These are phyloP conservation scores for Scheffersomyces illinoinensis DNA, from an alignment of 1,139 yeast genomes.

Conservation along the genomic window DNA sequence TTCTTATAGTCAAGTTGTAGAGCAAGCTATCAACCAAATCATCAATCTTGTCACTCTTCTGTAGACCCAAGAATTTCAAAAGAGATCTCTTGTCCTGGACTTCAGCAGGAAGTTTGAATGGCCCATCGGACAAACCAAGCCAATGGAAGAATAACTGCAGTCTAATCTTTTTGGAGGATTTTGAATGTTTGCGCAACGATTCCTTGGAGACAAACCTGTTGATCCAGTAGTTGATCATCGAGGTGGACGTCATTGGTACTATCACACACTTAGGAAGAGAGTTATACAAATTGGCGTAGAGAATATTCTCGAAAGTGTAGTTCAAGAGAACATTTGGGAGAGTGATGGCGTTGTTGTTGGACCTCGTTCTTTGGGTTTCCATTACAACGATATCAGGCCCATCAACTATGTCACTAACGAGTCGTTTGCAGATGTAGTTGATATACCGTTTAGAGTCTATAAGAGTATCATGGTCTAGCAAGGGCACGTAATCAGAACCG, in stretches of 20 bases:
- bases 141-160: slow-evolving; percentile 16
- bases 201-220: slow-evolving; percentile 31
- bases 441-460: slow-evolving; percentile 28
- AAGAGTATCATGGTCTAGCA: slow-evolving; percentile 15
- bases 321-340: slow-evolving; percentile 41
- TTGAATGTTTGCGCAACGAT: slow-evolving; percentile 15
- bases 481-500: slow-evolving; percentile 14
- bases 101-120: slow-evolving; percentile 5
- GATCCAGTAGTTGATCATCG: slow-evolving; percentile 41
- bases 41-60: slow-evolving; percentile 29
- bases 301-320: slow-evolving; percentile 36
- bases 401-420: slow-evolving; percentile 19
- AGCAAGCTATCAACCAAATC: slow-evolving; percentile 42
- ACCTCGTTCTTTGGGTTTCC: slow-evolving; percentile 43
- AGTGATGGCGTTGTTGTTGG: slow-evolving; percentile 32
- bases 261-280: slow-evolving; percentile 13
- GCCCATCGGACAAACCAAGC: neutral
- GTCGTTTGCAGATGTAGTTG: slow-evolving; percentile 21
- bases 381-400: slow-evolving; percentile 27
- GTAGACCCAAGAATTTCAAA: slow-evolving; percentile 10
- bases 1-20: slow-evolving; percentile 32
- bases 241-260: slow-evolving; percentile 36
- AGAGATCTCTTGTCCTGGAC: slow-evolving; percentile 2
- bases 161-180: slow-evolving; percentile 22
- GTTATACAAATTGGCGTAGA: slow-evolving; percentile 25